A percentile compares a stretch with the other conserved stretches of the same genome.
Evolutionary conservation across 2,329 filamentous ascomycete species (phyloP).

Genomic region (Parasarocladium wereldwijsianum): DNA sequence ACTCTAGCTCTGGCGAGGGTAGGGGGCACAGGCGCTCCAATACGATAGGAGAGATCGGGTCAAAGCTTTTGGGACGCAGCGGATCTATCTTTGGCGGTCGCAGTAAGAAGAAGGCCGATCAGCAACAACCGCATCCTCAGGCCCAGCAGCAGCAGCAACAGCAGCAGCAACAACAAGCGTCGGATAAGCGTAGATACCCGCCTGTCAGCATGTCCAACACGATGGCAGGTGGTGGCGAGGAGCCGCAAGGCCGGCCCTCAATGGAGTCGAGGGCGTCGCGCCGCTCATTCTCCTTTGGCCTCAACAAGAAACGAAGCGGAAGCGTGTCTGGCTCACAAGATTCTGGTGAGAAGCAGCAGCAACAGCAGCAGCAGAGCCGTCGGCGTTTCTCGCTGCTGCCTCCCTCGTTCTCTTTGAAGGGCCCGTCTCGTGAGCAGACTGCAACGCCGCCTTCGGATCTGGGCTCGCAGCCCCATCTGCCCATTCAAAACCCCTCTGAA

Average conservation of each 20-base stretch:
- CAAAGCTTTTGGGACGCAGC: constrained; percentile 72
- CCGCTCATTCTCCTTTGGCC: constrained; percentile 54
- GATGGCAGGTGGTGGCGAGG: constrained; percentile 39
- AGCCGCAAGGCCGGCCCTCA: constrained; percentile 38
- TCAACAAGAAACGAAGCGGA: constrained; percentile 57
- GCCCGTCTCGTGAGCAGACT: constrained; percentile 39
- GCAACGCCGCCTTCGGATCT: constrained; percentile 28
- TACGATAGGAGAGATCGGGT: constrained; percentile 68
- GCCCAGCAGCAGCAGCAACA: constrained; percentile 1
- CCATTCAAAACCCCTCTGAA: constrained; percentile 30
- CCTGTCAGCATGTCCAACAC: constrained; percentile 80
- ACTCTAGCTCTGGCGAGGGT: constrained; percentile 13
- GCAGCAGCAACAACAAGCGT: constrained; percentile 13
- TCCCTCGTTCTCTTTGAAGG: constrained; percentile 46
- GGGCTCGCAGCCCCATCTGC: constrained; percentile 36
- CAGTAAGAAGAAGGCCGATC: constrained; percentile 34
- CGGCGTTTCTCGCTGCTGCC: constrained; percentile 61
- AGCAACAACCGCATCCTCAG: constrained; percentile 5
- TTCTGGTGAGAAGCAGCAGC: constrained; percentile 40
- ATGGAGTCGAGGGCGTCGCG: constrained; percentile 55
- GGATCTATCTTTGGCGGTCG: constrained; percentile 65
- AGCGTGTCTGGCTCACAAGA: constrained; percentile 43
- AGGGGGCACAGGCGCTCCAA: constrained; percentile 54
- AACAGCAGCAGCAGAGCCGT: no score
- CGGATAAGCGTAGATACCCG: constrained; percentile 63